Conservation (phyloP, 345 rosid genomes). For the Raphanus sativus region DNA sequence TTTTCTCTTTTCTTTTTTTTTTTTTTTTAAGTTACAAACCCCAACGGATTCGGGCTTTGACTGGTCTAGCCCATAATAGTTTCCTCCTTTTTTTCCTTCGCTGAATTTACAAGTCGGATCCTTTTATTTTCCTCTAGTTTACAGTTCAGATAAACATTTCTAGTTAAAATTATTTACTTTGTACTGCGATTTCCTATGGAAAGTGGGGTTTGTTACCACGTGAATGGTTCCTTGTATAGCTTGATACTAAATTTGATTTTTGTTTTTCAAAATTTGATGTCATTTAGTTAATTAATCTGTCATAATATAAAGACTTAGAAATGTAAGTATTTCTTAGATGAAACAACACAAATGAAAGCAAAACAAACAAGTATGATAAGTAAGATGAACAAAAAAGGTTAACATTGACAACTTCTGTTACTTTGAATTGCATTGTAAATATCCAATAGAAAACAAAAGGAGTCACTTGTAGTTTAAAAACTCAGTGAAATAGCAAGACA, state of each 20-base stretch:
- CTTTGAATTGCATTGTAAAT: constrained; percentile 3
- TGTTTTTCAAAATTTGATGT: background rate
- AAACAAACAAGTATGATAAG: constrained; percentile 6
- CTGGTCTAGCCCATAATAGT: background rate
- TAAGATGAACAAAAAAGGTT: background rate
- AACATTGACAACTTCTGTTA: background rate
- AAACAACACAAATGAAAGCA: constrained; percentile 8
- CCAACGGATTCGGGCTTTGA: constrained; percentile 7
- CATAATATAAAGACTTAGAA: background rate
- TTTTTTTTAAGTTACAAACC: background rate
- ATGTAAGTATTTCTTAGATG: background rate
- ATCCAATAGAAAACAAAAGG: constrained; percentile 9
- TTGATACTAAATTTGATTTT: background rate
- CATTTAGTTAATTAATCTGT: background rate
- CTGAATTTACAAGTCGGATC: background rate
- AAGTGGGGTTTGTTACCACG: background rate
- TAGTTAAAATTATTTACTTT: background rate
- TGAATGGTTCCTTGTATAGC: background rate
- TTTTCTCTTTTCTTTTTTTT: too few relatives aligned
- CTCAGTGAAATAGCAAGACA: background rate
- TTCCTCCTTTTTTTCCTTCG: background rate
- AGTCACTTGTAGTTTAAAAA: constrained; percentile 16
- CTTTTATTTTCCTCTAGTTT: background rate
- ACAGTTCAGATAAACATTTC: background rate
- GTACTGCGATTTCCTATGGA: background rate